phyloP scores from a whole-genome alignment of 2,329 filamentous ascomycete genomes.

The Aspergillus pseudoterreus region DNA sequence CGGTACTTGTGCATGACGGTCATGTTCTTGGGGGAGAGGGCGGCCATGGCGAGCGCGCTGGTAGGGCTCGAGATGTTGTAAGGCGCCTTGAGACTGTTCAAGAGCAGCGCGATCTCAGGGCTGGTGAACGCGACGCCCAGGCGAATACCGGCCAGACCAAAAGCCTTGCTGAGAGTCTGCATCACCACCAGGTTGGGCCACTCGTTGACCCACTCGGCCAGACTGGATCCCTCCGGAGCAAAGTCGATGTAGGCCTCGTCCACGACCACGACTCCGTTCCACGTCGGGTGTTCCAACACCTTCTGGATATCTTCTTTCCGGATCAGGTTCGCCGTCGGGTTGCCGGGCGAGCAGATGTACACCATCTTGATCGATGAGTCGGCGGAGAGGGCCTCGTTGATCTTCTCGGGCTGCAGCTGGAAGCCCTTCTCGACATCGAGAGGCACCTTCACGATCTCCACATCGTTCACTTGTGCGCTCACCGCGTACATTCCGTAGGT shows the following conservation, averaged over 20 bases:
- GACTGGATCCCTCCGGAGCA: conserved; percentile 69
- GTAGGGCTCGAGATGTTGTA: conserved; percentile 94
- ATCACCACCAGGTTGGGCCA: conserved; percentile 96
- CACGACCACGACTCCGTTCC: conserved; percentile 90
- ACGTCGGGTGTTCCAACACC: conserved; percentile 79
- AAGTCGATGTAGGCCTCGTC: conserved; percentile 99
- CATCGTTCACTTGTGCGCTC: conserved; percentile 89
- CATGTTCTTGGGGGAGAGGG: conserved; percentile 65
- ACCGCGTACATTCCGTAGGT: conserved; percentile 99
- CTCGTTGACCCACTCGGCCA: conserved; percentile 87
- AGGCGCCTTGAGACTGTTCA: conserved; percentile 92
- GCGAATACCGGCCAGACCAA: conserved; percentile 89
- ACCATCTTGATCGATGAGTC: conserved; percentile 74
- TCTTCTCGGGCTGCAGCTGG: conserved; percentile 65
- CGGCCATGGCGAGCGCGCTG: conserved; percentile 71
- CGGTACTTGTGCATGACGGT: conserved; percentile 68
- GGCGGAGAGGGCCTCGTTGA: conserved; percentile 62
- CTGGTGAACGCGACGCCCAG: conserved; percentile 81
- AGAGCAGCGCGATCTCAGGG: conserved; percentile 67
- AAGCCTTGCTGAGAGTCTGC: conserved; percentile 98
- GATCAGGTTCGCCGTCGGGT: conserved; percentile 81
- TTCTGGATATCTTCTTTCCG: conserved; percentile 68
- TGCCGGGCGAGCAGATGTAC: conserved; percentile 92
- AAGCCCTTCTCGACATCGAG: conserved; percentile 70
- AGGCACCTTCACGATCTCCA: conserved; percentile 81